Evolutionary conservation across 2,329 filamentous ascomycete genomes (phyloP).

Genomic region (Ophiostoma sp.): DNA sequence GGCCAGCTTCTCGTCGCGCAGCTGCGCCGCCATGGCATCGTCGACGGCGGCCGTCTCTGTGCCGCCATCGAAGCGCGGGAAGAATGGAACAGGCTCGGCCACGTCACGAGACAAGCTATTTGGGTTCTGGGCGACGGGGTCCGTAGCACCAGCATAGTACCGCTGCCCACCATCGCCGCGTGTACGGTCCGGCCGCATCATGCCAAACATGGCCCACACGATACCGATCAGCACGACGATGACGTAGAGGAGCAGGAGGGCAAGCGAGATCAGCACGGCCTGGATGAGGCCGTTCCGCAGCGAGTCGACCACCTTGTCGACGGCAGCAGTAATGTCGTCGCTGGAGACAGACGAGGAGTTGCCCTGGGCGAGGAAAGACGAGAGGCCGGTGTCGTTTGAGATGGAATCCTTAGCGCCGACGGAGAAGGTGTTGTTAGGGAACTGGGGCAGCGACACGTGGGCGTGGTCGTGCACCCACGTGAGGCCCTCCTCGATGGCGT

Average conservation of each 20-base stretch:
- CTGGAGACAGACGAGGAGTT: conserved; percentile 51
- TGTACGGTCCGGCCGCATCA: conserved; percentile 54
- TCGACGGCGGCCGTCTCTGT: conserved; percentile 22
- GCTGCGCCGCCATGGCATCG: conserved; percentile 24
- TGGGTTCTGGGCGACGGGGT: conserved; percentile 24
- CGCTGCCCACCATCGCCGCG: conserved; percentile 54
- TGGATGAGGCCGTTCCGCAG: conserved; percentile 63
- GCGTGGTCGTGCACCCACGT: conserved; percentile 90
- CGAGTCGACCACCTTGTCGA: conserved; percentile 62
- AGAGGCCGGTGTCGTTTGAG: conserved; percentile 63
- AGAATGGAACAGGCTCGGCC: conserved; percentile 2
- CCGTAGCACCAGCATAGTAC: conserved; percentile 24
- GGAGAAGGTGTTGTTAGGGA: conserved; percentile 78
- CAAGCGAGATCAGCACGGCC: conserved; percentile 73
- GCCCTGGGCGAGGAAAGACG: conserved; percentile 53
- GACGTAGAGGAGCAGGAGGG: conserved; percentile 70
- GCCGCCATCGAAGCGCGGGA: conserved; percentile 22
- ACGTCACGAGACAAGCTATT: neutral
- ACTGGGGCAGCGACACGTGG: conserved; percentile 70
- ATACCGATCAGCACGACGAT: conserved; percentile 71
- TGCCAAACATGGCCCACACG: conserved; percentile 57
- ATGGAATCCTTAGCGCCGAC: conserved; percentile 62
- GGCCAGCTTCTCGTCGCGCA: conserved; percentile 31
- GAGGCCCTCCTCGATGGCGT: conserved; percentile 77
- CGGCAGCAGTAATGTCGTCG: conserved; percentile 74